phyloP scores from a whole-genome alignment of 208 protist species.

The Leishmania turanica region DNA sequence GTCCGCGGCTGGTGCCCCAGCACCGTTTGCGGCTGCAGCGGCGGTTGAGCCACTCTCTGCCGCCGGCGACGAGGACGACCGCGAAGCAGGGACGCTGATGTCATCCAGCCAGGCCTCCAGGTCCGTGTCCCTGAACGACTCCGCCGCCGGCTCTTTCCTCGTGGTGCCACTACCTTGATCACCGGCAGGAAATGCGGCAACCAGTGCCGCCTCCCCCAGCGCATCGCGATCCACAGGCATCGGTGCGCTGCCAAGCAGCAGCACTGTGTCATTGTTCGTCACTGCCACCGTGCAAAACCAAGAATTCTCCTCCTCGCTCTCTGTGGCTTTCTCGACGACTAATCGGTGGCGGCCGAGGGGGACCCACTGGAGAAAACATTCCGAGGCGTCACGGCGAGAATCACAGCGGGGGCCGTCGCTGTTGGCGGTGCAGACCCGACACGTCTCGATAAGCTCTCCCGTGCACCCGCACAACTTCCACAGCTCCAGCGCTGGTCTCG shows the following conservation, averaged over 20 bases:
- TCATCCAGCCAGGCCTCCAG: slow-evolving; percentile 59
- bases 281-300: slow-evolving; percentile 46
- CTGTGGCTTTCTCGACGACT: slow-evolving; percentile 12
- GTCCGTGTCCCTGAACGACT: slow-evolving; percentile 14
- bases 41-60: neutral
- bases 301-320: slow-evolving; percentile 10
- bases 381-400: slow-evolving; percentile 24
- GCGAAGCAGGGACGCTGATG: slow-evolving; percentile 15
- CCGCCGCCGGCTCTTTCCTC: neutral
- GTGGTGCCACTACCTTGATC: neutral
- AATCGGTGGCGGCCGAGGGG: slow-evolving; percentile 46
- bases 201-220: neutral
- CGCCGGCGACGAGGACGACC: neutral
- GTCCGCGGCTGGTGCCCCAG: neutral
- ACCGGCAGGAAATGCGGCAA: neutral
- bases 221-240: neutral
- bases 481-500: slow-evolving; percentile 47
- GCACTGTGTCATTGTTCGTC: slow-evolving; percentile 43
- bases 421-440: slow-evolving; percentile 32
- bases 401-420: slow-evolving; percentile 22
- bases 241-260: slow-evolving; percentile 39
- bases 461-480: slow-evolving; percentile 44
- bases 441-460: slow-evolving; percentile 39
- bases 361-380: slow-evolving; percentile 49
- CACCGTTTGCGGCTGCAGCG: neutral